Evolutionary conservation across 306 rosid genomes (phyloP), one percentile per base, ranked within the genome.

Genomic region (Cyclanthera cordifolia): DNA sequence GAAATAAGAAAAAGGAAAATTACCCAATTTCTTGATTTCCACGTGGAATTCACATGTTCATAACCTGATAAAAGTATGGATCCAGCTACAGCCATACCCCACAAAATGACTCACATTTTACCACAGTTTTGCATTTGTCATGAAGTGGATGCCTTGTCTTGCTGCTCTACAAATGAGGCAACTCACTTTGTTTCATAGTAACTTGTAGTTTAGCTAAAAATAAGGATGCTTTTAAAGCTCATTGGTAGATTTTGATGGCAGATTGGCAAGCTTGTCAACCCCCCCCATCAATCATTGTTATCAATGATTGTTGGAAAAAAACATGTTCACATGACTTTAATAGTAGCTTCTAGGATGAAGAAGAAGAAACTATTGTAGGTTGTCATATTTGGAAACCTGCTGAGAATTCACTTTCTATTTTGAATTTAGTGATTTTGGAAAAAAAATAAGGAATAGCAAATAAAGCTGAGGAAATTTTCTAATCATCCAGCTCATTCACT

Each of bases 181-280:
- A 85, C 49, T 73, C 76, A 21, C 53, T 25, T 24, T 72, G 85
- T 74, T 73, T 48, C 25, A 15, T 80, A 66, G 79, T 70, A 43
- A 51, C 78, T 75, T 41, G 77, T 81, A 53, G 60, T 79, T 27
- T 89, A 76, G 85, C 96, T 83, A 69, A 83, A 79, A 74, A 74
- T 78, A 79, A 80, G 77, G 90, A 91, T 87, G 78, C 83, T 32
- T 9, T 37, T 37, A 37, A 37, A 17, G 56, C 56, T 72, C 53
- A 78, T 72, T 64, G 68, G 75, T 49, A 60, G 39, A 64, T 25
- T 54, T 74, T 64, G 83, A 75, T 60, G 70, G 77, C 71, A 82
- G 74, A 71, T 27, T 76, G 19, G 45, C 48, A 78, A 54, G 51
- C 71, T 39, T 72, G 76, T 76, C 87, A 46, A 67, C 20, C 70